phyloP scores from a whole-genome alignment of 2,329 filamentous ascomycete species.

The Aspergillus glaucus region DNA sequence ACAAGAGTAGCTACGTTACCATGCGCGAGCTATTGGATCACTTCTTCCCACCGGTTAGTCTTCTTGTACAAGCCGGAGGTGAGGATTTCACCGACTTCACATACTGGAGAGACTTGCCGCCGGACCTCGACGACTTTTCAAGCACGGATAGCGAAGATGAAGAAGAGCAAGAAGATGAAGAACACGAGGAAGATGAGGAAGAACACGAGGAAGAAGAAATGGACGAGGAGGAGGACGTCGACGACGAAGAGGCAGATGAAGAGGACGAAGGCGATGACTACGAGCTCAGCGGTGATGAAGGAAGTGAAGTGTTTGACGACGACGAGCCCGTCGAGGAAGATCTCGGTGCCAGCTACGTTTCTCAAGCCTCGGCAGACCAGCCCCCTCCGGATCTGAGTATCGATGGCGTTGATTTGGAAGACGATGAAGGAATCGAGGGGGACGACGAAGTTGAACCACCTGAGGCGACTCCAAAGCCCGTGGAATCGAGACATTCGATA shows the following conservation, averaged over 20 bases:
- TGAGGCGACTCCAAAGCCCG: not conserved
- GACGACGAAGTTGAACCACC: constrained; percentile 7
- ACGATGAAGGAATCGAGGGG: constrained; percentile 17
- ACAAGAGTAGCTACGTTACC: constrained; percentile 93
- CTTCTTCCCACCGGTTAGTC: constrained; percentile 88
- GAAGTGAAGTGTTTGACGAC: constrained; percentile 42
- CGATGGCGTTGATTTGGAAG: constrained; percentile 29
- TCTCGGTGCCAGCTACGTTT: constrained; percentile 31
- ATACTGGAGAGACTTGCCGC: constrained; percentile 83
- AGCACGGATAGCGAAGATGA: constrained; percentile 64
- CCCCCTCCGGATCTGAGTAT: constrained; percentile 40
- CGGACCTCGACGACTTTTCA: constrained; percentile 83
- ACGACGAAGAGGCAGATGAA: constrained; percentile 41
- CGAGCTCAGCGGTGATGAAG: constrained; percentile 35
- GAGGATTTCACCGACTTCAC: constrained; percentile 96
- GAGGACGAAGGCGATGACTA: constrained; percentile 39
- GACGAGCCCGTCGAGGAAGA: constrained; percentile 50
- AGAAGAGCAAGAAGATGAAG: constrained; percentile 42
- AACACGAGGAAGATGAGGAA: constrained; percentile 45
- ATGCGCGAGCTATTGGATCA: constrained; percentile 98
- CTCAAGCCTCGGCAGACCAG: constrained; percentile 40
- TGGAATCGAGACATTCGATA: not conserved
- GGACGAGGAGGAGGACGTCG: constrained; percentile 42
- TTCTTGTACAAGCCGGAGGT: constrained; percentile 79
- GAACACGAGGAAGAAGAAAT: constrained; percentile 44